Percentiles rank a stretch among this genome's conserved stretches.
phyloP scores from a whole-genome alignment of 768 basidiomycete genomes.

The Glaciozyma antarctica region DNA sequence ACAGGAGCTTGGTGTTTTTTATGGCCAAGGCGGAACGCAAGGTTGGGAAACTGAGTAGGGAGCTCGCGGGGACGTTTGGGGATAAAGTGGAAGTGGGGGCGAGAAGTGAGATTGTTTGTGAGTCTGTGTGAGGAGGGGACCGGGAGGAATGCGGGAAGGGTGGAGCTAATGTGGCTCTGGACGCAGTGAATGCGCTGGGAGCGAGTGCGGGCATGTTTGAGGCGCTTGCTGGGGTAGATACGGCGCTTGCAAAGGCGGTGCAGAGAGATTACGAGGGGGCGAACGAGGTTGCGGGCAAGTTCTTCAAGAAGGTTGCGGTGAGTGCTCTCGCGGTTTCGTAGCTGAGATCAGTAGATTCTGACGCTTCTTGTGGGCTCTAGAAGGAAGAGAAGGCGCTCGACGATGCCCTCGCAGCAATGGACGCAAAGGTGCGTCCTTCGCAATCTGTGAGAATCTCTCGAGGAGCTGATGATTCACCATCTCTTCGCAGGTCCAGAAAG shows the following conservation, averaged over 20 bases:
- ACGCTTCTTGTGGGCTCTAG: background rate
- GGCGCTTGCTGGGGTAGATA: slow-evolving; percentile 11
- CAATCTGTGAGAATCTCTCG: no score
- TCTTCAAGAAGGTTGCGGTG: slow-evolving; percentile 27
- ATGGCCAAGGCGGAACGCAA: slow-evolving; percentile 21
- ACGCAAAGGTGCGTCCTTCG: slow-evolving; percentile 8
- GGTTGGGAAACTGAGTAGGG: slow-evolving; percentile 15
- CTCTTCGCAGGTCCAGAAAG: slow-evolving; percentile 10
- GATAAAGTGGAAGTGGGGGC: slow-evolving; percentile 4
- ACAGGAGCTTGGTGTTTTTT: slow-evolving; percentile 10
- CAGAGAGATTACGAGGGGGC: slow-evolving; percentile 30
- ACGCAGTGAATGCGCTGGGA: slow-evolving; percentile 8
- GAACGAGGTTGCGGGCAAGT: slow-evolving; percentile 17
- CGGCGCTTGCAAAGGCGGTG: slow-evolving; percentile 15
- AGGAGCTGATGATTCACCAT: no score
- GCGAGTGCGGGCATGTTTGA: slow-evolving; percentile 16
- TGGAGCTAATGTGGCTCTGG: background rate
- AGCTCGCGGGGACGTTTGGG: slow-evolving; percentile 14
- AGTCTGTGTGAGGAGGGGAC: background rate
- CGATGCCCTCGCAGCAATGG: slow-evolving; percentile 22
- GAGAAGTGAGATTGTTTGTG: slow-evolving; percentile 8
- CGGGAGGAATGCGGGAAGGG: background rate
- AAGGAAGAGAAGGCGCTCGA: slow-evolving; percentile 31
- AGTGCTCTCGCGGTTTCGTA: background rate
- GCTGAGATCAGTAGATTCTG: background rate